Base-by-base conservation (phyloP, 108 stramenopile genomes). In the Phaeodactylum tricornutum region DNA sequence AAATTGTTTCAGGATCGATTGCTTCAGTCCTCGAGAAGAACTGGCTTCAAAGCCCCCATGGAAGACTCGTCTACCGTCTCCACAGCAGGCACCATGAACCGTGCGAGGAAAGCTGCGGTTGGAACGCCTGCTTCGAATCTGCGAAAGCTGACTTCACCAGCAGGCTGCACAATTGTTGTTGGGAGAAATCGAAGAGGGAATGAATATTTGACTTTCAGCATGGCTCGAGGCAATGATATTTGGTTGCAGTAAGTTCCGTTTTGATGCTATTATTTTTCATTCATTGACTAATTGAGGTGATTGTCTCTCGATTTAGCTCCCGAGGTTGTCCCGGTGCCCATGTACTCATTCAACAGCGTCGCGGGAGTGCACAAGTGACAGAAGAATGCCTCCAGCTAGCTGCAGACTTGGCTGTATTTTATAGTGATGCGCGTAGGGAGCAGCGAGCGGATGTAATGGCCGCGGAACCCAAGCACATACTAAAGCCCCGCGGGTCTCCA, bases 321-420 rank as follows among this genome's bases (percentile, higher is more conserved):
- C 59, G 84, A 1, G 83, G 83, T n/a, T 74, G 68, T 23, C 87
- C 88, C 0, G 91, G 91, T 24, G 91, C 91, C 0, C 91, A 92
- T 50, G 81, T 92, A 0, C 46, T 92, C 6, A 57, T 92, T 25
- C 71, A 72, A 28, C 64, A 72, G 29, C 57, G 85, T 34, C 70
- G 81, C 46, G 77, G 81, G 20, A 51, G 69, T 16, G 70, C 77
- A 9, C 49, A 59, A 36, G 67, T 69, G 3, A 81, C 71, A 5
- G 69, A 75, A 19, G 86, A 71, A 26, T 77, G 79, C 46, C 52
- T 84, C 9, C 78, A 85, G 43, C 72, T 86, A 50, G 80, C 83
- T 35, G 86, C 91, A 16, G 60, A 92, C 57, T 47, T 92, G 19
- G 86, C 91, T 23, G 74, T 74, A 2, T 92, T 88, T 53, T 92